Base-by-base conservation (phyloP, 2,329 filamentous ascomycete genomes). In the Fusarium sp. region DNA sequence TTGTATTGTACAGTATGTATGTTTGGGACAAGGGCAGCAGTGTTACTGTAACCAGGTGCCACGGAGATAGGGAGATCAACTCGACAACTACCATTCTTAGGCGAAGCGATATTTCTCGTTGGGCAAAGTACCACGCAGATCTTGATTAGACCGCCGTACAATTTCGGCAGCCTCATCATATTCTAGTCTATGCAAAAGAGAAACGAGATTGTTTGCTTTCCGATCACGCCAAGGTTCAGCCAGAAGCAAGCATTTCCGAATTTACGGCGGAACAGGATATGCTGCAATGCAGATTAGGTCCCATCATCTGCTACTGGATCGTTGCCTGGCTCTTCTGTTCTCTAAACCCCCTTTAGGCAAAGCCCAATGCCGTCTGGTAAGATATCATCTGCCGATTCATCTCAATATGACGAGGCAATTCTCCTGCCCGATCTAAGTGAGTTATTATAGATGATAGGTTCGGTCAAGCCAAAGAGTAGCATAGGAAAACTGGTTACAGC, bases 291-390 rank as follows among this genome's bases (percentile, higher is more conserved):
- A 56, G 63, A 68, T 73, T 56, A 55, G 46, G 42, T 59, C 27
- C 55, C 60, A 47, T 72, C 68, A 68, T 60, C 66, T 72, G 48
- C 71, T 66, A 28, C 28, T 28, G 12, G 34, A 42, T 42, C 21
- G 16, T 37, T 40, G 21, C 18, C 21, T 23, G 21, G 48, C 16
- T 16, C 49, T 12, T 42, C 12, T 21, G 20, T n/a, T 21, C 41
- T 25, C 21, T 27, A 11, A 18, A 27, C 3, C 25, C 18, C 32
- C 34, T 49, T 49, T 23, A 14, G 23, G 34, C 23, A 53, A 42
- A 25, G 16, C 45, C n/a, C 7, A 20, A 48, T 53, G 34, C 32
- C 34, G 25, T 46, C 40, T 37, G 43, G 28, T 45, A 51, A 64
- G 59, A 41, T 56, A 62, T 53, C 30, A 48, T 46, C 43, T 50